A percentile compares a stretch with the other conserved stretches of the same genome.
Conservation (phyloP, 306 rosid species). For the Parietaria judaica region DNA sequence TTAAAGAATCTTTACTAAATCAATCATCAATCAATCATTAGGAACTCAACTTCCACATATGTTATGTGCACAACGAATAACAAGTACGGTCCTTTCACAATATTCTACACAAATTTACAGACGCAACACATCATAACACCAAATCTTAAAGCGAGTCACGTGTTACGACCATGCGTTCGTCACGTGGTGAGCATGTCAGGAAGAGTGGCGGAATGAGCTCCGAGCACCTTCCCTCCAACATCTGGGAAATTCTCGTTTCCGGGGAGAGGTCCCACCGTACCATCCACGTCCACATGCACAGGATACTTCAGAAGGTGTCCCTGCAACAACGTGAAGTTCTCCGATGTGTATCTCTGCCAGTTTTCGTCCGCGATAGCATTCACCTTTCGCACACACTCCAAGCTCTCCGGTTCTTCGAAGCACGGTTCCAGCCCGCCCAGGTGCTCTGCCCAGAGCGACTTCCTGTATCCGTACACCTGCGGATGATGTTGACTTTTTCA, state of each 20-base stretch:
- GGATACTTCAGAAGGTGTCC: conserved; percentile 92
- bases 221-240: conserved; percentile 69
- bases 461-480: conserved; percentile 89
- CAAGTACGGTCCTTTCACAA: not conserved
- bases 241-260: conserved; percentile 69
- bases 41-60: not conserved
- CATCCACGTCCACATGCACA: conserved; percentile 42
- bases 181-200: conserved; percentile 80
- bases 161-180: conserved; percentile 5
- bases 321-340: conserved; percentile 35
- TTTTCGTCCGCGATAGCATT: conserved; percentile 54
- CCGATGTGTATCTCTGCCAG: conserved; percentile 43
- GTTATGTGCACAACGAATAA: not conserved
- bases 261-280: conserved; percentile 40
- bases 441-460: conserved; percentile 90
- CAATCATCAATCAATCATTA: not conserved
- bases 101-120: not conserved
- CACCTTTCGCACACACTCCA: conserved; percentile 63
- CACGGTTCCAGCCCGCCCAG: conserved; percentile 41
- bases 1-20: conserved; percentile 14
- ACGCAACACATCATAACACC: not conserved
- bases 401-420: conserved; percentile 56
- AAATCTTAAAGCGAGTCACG: not conserved
- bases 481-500: not conserved
- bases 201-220: conserved; percentile 37